phyloP scores from a whole-genome alignment of 1,284 basidiomycete species.

The Leccinum subrobustum region DNA sequence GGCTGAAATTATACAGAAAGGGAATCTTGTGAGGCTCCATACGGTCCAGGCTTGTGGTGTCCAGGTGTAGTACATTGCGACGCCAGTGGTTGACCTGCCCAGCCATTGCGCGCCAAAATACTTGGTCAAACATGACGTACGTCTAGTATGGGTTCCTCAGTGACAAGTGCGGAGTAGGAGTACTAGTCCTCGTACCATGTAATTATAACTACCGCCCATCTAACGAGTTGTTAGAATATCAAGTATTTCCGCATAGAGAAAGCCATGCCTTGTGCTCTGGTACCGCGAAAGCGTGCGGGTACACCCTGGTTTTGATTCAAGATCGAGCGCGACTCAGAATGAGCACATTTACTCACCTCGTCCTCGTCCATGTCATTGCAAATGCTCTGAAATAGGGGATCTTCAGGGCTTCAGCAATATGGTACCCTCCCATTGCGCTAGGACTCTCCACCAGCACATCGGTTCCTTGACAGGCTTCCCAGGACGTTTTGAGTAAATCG shows the following conservation, averaged over 20 bases:
- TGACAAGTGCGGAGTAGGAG: neutral
- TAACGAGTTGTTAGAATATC: slow-evolving; percentile 34
- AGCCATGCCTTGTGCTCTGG: slow-evolving; percentile 76
- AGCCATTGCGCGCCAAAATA: slow-evolving; percentile 94
- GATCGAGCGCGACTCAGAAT: neutral
- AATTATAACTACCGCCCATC: slow-evolving; percentile 97
- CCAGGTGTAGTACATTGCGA: slow-evolving; percentile 73
- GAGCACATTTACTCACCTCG: slow-evolving; percentile 44
- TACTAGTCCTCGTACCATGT: slow-evolving; percentile 67
- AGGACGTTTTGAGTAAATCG: slow-evolving; percentile 89
- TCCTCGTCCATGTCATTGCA: slow-evolving; percentile 84
- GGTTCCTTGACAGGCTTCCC: slow-evolving; percentile 93
- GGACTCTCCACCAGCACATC: slow-evolving; percentile 95
- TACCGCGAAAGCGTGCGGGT: slow-evolving; percentile 97
- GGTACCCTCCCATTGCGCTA: slow-evolving; percentile 97
- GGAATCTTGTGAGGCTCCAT: slow-evolving; percentile 97
- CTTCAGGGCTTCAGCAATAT: slow-evolving; percentile 90
- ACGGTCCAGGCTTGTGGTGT: slow-evolving; percentile 84
- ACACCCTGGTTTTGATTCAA: slow-evolving; percentile 56
- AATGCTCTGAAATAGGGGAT: slow-evolving; percentile 95
- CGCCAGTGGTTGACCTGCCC: slow-evolving; percentile 97
- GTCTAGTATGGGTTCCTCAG: slow-evolving; percentile 45
- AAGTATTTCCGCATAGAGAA: slow-evolving; percentile 11
- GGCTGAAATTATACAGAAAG: slow-evolving; percentile 97
- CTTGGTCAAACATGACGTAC: slow-evolving; percentile 94